A percentile compares a stretch with the other conserved stretches of the same genome.
Evolutionary conservation across 2,329 filamentous ascomycete species (phyloP).

Genomic region (Aspergillus fischeri): DNA sequence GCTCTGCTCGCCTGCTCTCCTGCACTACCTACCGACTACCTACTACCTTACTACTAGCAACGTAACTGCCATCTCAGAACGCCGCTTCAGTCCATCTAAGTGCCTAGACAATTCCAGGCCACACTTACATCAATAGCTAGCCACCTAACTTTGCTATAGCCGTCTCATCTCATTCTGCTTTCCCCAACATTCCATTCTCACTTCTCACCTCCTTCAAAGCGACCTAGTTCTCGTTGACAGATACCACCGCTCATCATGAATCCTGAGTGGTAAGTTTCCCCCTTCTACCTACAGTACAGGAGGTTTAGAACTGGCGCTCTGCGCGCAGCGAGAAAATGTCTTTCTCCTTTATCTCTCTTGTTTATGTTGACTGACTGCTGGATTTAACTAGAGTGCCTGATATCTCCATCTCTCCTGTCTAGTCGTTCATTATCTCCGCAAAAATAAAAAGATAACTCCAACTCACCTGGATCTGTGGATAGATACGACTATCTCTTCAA

Average conservation of each 20-base stretch:
- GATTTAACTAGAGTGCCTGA: conserved; percentile 21
- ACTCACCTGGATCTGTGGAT: conserved; percentile 8
- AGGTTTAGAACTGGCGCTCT: conserved; percentile 1
- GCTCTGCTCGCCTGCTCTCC: conserved; percentile 26
- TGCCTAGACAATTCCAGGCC: conserved; percentile 14
- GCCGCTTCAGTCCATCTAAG: conserved; percentile 19
- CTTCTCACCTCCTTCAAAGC: conserved; percentile 6
- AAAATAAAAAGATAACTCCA: neutral
- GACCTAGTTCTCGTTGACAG: conserved; percentile 3
- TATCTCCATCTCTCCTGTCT: neutral
- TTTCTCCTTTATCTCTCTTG: conserved; percentile 1
- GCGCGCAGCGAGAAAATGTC: neutral
- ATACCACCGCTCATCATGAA: conserved; percentile 39
- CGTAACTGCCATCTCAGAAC: conserved; percentile 23
- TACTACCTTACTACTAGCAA: conserved; percentile 10
- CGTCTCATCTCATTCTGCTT: neutral
- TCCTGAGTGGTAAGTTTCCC: conserved; percentile 44
- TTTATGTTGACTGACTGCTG: conserved; percentile 9
- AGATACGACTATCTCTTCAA: conserved; percentile 99
- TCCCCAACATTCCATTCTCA: neutral
- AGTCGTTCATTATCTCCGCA: neutral
- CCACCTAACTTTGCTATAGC: neutral
- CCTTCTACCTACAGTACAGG: conserved; percentile 6
- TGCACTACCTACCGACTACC: conserved; percentile 11
- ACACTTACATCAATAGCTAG: conserved; percentile 14